Conservation (phyloP, 1,284 basidiomycete species). For the Ustanciosporium gigantosporum region DNA sequence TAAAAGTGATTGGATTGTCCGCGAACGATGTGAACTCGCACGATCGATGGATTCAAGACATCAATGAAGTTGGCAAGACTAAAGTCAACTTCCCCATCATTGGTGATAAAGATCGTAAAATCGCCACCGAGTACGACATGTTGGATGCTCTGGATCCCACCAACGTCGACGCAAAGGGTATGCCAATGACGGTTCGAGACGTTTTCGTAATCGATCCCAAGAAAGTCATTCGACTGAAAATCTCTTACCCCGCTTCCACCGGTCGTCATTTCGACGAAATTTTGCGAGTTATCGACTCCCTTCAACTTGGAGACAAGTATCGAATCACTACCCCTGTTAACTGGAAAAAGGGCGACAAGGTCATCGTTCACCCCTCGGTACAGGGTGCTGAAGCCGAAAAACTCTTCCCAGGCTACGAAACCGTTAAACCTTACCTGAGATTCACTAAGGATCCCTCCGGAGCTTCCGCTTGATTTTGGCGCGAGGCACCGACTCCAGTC, state of each 20-base stretch:
- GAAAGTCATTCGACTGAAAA: conserved; percentile 69
- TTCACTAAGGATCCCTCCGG: conserved; percentile 62
- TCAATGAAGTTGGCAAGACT: conserved; percentile 74
- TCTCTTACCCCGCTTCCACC: conserved; percentile 72
- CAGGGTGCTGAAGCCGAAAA: conserved; percentile 83
- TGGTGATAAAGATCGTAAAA: conserved; percentile 82
- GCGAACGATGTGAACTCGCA: conserved; percentile 84
- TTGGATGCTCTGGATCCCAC: conserved; percentile 91
- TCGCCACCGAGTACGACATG: conserved; percentile 76
- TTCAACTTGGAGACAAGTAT: conserved; percentile 80
- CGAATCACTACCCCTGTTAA: conserved; percentile 74
- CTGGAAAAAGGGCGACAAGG: conserved; percentile 90
- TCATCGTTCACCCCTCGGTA: conserved; percentile 91
- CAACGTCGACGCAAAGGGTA: conserved; percentile 87
- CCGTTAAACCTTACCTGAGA: conserved; percentile 66
- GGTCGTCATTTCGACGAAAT: conserved; percentile 75
- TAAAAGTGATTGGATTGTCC: conserved; percentile 77
- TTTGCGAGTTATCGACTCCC: conserved; percentile 78
- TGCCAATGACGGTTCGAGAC: conserved; percentile 67
- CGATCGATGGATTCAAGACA: conserved; percentile 84
- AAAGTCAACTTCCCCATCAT: conserved; percentile 92
- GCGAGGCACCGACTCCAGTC: not conserved
- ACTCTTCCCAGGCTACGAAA: conserved; percentile 72
- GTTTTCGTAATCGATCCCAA: conserved; percentile 60
- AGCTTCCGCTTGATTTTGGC: conserved; percentile 9